These are phyloP conservation scores for Claviceps pusilla DNA, from an alignment of 2,329 filamentous ascomycete genomes.

Conservation along the genomic window DNA sequence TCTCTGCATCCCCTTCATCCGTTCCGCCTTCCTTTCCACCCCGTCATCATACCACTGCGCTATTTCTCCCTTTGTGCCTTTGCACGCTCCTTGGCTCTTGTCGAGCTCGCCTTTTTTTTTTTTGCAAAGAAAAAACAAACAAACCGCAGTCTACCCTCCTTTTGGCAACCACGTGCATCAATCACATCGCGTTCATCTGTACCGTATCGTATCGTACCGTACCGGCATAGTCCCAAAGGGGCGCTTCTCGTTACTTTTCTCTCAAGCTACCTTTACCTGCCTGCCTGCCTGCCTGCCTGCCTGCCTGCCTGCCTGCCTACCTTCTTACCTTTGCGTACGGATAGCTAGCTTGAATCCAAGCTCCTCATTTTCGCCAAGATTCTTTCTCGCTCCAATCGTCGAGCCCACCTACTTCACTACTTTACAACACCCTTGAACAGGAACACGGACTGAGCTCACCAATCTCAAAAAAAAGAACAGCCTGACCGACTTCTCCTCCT, in stretches of 20 bases:
- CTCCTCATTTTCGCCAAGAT: not conserved
- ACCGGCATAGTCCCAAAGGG: constrained; percentile 4
- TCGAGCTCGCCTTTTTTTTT: constrained; percentile 12
- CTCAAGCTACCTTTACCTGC: constrained; percentile 3
- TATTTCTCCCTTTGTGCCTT: constrained; percentile 15
- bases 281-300: no score
- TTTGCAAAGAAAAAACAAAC: constrained; percentile 1
- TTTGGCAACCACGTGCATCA: constrained; percentile 19
- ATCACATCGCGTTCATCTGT: constrained; percentile 3
- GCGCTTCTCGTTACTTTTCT: constrained; percentile 9
- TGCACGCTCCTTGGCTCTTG: constrained; percentile 24
- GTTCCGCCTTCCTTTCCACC: constrained; percentile 26
- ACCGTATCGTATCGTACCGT: not conserved
- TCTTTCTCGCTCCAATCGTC: not conserved
- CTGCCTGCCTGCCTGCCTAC: no score
- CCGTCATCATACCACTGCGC: constrained; percentile 21
- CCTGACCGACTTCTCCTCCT: not conserved
- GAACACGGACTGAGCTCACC: not conserved
- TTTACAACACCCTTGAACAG: not conserved
- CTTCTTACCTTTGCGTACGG: no score
- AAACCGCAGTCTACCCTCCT: constrained; percentile 21
- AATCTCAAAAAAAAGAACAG: not conserved
- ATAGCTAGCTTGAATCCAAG: not conserved
- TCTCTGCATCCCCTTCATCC: constrained; percentile 25
- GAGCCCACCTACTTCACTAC: not conserved